phyloP scores from a whole-genome alignment of 75 land plant species.

The Pinus taeda region DNA sequence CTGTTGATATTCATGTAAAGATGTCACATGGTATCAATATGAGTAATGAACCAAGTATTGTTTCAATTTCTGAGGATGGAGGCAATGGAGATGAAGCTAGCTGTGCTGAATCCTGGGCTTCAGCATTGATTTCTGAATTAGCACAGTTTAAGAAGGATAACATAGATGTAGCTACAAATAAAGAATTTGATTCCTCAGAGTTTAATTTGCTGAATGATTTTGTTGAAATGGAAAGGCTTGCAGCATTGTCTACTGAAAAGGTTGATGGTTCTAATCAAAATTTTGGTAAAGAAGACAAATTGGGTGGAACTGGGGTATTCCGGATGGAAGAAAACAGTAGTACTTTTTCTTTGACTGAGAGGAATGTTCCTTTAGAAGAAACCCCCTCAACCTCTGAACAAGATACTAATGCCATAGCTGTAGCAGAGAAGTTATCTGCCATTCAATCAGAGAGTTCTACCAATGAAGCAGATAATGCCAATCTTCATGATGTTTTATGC shows the following conservation, averaged over 20 bases:
- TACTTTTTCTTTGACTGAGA: slow-evolving; percentile 10
- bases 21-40: slow-evolving; percentile 17
- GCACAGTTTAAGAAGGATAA: slow-evolving; percentile 49
- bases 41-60: slow-evolving; percentile 18
- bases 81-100: slow-evolving; percentile 40
- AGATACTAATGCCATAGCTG: slow-evolving; percentile 8
- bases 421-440: slow-evolving; percentile 17
- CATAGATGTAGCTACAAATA: slow-evolving; percentile 17
- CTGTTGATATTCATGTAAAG: slow-evolving; percentile 11
- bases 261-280: neutral
- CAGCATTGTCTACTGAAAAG: slow-evolving; percentile 33
- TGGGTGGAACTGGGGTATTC: slow-evolving; percentile 8
- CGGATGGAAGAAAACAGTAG: slow-evolving; percentile 9
- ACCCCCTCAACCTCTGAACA: slow-evolving; percentile 9
- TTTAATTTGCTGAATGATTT: slow-evolving; percentile 82
- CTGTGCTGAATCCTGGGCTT: slow-evolving; percentile 64
- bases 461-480: slow-evolving; percentile 15
- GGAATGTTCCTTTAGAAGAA: slow-evolving; percentile 14
- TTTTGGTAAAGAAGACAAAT: neutral
- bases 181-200: slow-evolving; percentile 25
- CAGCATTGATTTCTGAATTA: slow-evolving; percentile 54
- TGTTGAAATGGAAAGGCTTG: slow-evolving; percentile 81
- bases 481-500: slow-evolving; percentile 21
- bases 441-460: slow-evolving; percentile 19
- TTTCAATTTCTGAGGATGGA: slow-evolving; percentile 36